Conservation (phyloP, 2,329 filamentous ascomycete species). For the Ophiosphaerella narmari region DNA sequence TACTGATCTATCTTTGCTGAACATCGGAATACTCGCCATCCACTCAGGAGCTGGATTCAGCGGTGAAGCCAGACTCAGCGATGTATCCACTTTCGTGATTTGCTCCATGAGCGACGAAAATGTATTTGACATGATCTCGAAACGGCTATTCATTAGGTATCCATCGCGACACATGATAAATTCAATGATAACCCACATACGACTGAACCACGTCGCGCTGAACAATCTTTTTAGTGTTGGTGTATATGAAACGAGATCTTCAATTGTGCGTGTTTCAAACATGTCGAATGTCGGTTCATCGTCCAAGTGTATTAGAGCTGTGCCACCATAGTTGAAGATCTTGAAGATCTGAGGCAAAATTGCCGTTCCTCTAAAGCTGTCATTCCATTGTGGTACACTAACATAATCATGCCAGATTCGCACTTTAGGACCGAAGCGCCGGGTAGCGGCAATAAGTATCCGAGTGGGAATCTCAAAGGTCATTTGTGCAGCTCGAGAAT, state of each 20-base stretch:
- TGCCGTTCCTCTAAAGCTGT: constrained; percentile 5
- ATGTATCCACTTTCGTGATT: neutral
- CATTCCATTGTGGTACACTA: constrained; percentile 12
- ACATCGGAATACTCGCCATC: constrained; percentile 4
- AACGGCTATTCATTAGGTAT: constrained; percentile 8
- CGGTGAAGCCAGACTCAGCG: neutral
- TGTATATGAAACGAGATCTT: neutral
- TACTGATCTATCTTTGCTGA: constrained; percentile 5
- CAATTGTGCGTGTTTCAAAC: neutral
- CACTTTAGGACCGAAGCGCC: constrained; percentile 5
- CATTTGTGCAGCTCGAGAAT: constrained; percentile 2
- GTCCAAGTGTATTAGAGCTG: constrained; percentile 7
- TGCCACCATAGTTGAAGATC: constrained; percentile 7
- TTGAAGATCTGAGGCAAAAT: constrained; percentile 13
- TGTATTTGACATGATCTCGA: constrained; percentile 7
- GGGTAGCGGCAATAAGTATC: constrained; percentile 5
- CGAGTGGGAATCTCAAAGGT: constrained; percentile 6
- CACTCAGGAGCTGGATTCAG: constrained; percentile 1
- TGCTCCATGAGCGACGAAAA: constrained; percentile 5
- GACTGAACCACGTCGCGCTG: constrained; percentile 8
- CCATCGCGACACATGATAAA: constrained; percentile 2
- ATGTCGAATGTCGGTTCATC: constrained; percentile 2
- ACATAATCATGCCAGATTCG: constrained; percentile 13
- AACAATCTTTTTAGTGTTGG: constrained; percentile 3
- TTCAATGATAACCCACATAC: constrained; percentile 11